These are phyloP conservation scores for Gastrolobium villosum DNA, from an alignment of 306 rosid species.

Conservation along the genomic window DNA sequence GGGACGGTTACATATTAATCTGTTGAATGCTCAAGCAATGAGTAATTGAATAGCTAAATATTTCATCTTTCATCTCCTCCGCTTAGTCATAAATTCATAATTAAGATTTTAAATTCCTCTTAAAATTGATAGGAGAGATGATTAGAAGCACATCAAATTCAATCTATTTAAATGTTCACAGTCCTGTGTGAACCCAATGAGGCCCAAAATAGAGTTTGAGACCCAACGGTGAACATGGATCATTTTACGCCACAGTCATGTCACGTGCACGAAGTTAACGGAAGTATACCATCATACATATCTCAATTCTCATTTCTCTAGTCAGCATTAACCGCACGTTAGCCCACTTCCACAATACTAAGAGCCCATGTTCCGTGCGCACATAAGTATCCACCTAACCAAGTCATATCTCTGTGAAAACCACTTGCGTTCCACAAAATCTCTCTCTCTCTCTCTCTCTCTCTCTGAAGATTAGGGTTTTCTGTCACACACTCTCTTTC, in stretches of 20 bases:
- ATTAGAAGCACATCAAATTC: no score
- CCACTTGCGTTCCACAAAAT: constrained; percentile 71
- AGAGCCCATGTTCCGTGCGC: constrained; percentile 54
- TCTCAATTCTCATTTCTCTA: neutral
- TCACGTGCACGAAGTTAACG: constrained; percentile 43
- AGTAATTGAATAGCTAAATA: no score
- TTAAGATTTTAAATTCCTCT: no score
- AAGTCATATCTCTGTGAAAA: constrained; percentile 62
- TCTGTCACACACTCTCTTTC: constrained; percentile 7
- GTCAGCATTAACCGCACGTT: constrained; percentile 53
- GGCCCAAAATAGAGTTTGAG: no score
- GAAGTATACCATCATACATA: neutral
- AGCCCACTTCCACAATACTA: constrained; percentile 41
- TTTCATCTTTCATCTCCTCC: no score
- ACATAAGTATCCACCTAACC: constrained; percentile 54
- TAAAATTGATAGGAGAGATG: no score
- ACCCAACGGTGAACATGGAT: no score
- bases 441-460: constrained; percentile 38
- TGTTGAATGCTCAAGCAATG: no score
- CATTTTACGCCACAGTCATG: neutral
- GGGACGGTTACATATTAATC: no score
- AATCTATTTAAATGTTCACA: no score
- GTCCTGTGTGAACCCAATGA: no score
- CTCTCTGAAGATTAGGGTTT: constrained; percentile 53
- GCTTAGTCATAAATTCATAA: no score